Base-by-base conservation (phyloP, 768 basidiomycete genomes). In the Russula virescens region DNA sequence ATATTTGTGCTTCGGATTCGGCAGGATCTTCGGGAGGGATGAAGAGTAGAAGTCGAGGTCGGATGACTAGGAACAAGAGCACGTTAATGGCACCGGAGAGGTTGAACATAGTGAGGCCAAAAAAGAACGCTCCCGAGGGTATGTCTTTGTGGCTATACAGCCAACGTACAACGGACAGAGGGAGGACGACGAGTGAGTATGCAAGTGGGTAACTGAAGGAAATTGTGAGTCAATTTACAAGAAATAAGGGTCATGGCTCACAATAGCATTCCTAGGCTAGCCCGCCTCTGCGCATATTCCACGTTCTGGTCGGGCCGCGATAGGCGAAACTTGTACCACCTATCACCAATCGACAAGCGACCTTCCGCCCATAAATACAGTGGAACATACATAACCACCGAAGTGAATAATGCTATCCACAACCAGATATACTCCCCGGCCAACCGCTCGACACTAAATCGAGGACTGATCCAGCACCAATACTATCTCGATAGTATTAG, bases 341-440 rank as follows among this genome's bases (percentile, higher is more conserved):
- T 61, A 2, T 71, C 67, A 55, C 72, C 66, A 26, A 73, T 65
- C 25, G 66, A 66, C 51, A 79, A 69, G 66, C 75, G 74, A 2
- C 75, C 75, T 21, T 71, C 65, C 23, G 71, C 72, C 71, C 75
- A 74, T 58, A 78, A 68, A 66, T 72, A 78, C 25, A 78, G 71
- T 1, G 73, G 71, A 55, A 74, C 65, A 64, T 79, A 79, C 3
- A 71, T 63, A 8, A 73, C 21, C 25, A 74, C 54, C 9, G 77
- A 77, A 53, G 73, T 63, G 35, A 68, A 64, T 14, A 78, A 70
- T 5, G 78, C 72, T 38, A 77, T 53, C 80, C 79, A 79, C 47
- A 79, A 69, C 79, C 79, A 80, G 25, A 78, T 31, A 60, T 81
- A 81, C 66, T 79, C 78, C 5, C 76, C 78, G 52, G 66, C 73